Evolutionary conservation across 1,284 basidiomycete species (phyloP), one percentile per base, ranked within the genome.

Genomic region (Amylostereum areolatum): DNA sequence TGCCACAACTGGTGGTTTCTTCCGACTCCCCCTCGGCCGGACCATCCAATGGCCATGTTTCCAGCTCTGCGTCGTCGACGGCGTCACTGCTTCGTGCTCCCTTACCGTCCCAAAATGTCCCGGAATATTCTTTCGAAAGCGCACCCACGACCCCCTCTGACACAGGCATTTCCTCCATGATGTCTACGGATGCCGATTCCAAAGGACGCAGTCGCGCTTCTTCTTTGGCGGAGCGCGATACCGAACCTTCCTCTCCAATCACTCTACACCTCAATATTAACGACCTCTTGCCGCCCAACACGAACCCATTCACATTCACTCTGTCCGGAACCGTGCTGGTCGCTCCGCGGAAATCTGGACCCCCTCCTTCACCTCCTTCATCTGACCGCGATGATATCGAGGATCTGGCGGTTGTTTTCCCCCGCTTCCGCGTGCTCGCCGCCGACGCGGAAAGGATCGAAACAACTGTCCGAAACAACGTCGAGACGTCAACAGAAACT

Each of bases 231-330:
- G 60, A 59, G 32, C 37, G 49, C 6, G 55, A 58, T 6, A 53
- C 52, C 18, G 50, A 49, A 3, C 81, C 83, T 2, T 72, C 71
- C 12, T 66, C 70, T n/a, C 78, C 81, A 3, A 69, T 86, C 33
- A 87, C 85, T 0, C 65, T 90, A 4, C 86, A 89, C 59, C 58
- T 90, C 49, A 87, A 89, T 58, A 85, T 89, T 72, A 86, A 86
- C 58, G 84, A 89, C 40, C 68, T 89, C 11, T 67, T 80, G n/a
- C 75, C 79, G 2, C 78, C 83, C 3, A 66, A 75, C 30, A 83
- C 80, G 62, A 81, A 79, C 51, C 62, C 70, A 5, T 81, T 89
- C 58, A 75, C 73, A 3, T 85, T 89, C 61, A 75, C 67, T 10
- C 77, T 90, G 36, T 71, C 73, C 3, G 86, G 87, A 3, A 81